Base-by-base conservation (phyloP, 208 protist species). In the Tetramitus jugosus region DNA sequence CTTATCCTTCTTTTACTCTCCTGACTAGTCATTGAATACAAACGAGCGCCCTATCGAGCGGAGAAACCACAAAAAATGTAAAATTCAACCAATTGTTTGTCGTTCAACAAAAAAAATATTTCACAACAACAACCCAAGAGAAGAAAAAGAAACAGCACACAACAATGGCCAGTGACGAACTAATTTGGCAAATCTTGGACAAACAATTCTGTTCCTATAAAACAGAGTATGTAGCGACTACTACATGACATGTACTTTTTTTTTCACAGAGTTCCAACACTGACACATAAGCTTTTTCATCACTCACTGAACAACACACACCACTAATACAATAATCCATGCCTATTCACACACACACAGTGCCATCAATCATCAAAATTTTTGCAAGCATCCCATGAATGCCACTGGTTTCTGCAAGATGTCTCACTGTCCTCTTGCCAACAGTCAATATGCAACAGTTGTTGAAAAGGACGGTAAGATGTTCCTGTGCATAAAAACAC, bases 371-470 rank as follows among this genome's bases (percentile, higher is more conserved):
- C n/a, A 53, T 43, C 43, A 76, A 61, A 33, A 39, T 14, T 31
- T 99, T 79, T 99, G 98, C 85, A 89, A 94, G 45, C 97, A 99
- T 85, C 88, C 93, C 76, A 97, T 98, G 87, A 99, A 98, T 86
- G 87, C 99, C 31, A 98, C 94, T 29, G 97, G 97, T 84, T 84
- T 98, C 29, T 99, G 98, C 87, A 93, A 95, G 79, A 86, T 92
- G 33, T 91, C 88, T 61, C 91, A 94, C 26, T 99, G 98, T 84
- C 97, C 96, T 20, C 89, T 99, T 3, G 96, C 97, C 71, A 99
- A 99, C 87, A 93, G 89, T 29, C 93, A 95, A 80, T 99, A 99
- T 84, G 95, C 96, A 60, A 99, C 97, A 33, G 89, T 99, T 43
- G 88, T 92, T 80, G 97, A 99, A 87, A 87, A 98, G 62, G 90